These are phyloP conservation scores for Camellia oleifera DNA, from an alignment of 179 eudicot species.

Conservation along the genomic window DNA sequence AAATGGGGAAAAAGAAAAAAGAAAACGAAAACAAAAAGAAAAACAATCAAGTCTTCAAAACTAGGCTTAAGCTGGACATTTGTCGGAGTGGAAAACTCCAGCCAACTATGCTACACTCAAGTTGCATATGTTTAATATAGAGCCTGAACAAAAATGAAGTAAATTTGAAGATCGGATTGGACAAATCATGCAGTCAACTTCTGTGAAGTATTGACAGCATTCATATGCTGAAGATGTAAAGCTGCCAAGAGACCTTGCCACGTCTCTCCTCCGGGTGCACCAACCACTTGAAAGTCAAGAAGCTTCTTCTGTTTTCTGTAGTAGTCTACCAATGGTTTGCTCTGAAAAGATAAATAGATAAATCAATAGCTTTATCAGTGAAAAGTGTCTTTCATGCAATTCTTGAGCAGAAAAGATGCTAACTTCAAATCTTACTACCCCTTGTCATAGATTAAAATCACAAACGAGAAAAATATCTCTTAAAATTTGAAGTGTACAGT, in stretches of 20 bases:
- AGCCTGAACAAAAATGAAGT: too few species aligned
- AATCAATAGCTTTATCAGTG: too few species aligned
- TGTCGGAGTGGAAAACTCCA: constrained; percentile 2
- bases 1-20: neutral
- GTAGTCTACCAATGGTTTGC: constrained; percentile 76
- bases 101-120: neutral
- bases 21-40: too few species aligned
- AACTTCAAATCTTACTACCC: too few species aligned
- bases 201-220: constrained; percentile 39
- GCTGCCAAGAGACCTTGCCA: constrained; percentile 86
- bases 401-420: too few species aligned
- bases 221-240: constrained; percentile 75
- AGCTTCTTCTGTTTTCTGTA: constrained; percentile 75
- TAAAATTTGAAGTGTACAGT: too few species aligned
- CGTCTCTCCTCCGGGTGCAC: constrained; percentile 58
- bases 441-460: too few species aligned
- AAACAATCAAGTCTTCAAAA: neutral
- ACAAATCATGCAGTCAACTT: constrained; percentile 57
- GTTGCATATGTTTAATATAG: too few species aligned
- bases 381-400: too few species aligned
- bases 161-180: too few species aligned
- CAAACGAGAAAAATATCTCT: too few species aligned
- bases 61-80: neutral
- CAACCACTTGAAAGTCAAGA: constrained; percentile 65
- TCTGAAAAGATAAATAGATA: constrained; percentile 28